Evolutionary conservation across 208 protist species (phyloP), one percentile per base, ranked within the genome.

Genomic region (Acanthamoeba sp.): DNA sequence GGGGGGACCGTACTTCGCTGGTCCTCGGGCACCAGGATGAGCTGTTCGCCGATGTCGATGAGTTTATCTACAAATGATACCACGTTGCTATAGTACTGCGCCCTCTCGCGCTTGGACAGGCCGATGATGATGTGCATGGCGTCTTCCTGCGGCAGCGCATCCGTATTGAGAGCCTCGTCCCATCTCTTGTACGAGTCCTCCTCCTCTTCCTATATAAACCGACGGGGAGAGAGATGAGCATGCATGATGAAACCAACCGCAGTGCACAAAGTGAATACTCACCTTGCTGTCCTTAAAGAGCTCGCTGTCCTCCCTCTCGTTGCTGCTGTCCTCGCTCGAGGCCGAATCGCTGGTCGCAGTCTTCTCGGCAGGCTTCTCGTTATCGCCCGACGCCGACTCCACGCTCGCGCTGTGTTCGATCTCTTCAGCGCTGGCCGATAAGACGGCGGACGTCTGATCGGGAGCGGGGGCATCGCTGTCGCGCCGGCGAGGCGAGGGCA

Each of bases 21-120:
- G 14, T 89, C 80, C 29, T 55, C 80, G 29, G 80, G 80, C 20
- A 89, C 50, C 10, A 40, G 32, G 24, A 89, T 64, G 36, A 89
- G 80, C 48, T 89, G n/a, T 38, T 66, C 42, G 36, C 48, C 48
- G 29, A 89, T 89, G 48, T 89, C 48, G 52, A 64, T 64, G 48
- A 89, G 80, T 66, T 55, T 64, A 89, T 89, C 80, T 89, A 89
- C 42, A 55, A 89, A 89, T 36, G 52, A 64, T 42, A 89, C 42
- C 29, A 64, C 80, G 18, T 89, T 89, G 80, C 52, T 64, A 32
- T 66, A 89, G 80, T 89, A 89, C 48, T 55, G 52, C 6, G 80
- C 42, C 29, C 80, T 42, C 52, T 64, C 48, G 52, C 80, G 80
- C 80, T 89, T 89, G 48, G 52, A 89, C 29, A 89, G 29, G 48